Conservation (phyloP, 495 filamentous ascomycete genomes). For the Aspergillus asperescens region DNA sequence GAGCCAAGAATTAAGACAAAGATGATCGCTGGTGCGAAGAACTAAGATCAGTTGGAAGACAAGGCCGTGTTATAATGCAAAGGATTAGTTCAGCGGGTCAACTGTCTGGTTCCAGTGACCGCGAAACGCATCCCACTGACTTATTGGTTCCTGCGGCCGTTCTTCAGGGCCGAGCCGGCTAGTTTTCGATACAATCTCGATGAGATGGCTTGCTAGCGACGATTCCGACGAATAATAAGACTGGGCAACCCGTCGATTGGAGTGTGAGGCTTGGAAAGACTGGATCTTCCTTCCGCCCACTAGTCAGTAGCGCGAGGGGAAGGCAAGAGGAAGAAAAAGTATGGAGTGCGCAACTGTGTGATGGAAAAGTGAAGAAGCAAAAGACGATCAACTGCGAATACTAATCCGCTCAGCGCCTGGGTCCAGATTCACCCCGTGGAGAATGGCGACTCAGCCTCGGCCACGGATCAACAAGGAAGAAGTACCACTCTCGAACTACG, state of each 20-base stretch:
- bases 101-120: not conserved
- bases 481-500: too few species aligned
- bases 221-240: conserved; percentile 8
- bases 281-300: conserved; percentile 8
- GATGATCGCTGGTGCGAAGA: conserved; percentile 3
- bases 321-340: not conserved
- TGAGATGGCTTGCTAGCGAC: conserved; percentile 12
- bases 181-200: conserved; percentile 7
- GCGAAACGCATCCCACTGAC: not conserved
- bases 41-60: conserved; percentile 2
- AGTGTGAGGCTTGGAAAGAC: not conserved
- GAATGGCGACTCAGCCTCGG: not conserved
- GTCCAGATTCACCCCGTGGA: not conserved
- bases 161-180: conserved; percentile 10
- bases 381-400: conserved; percentile 1
- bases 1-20: not conserved
- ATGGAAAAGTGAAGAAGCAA: not conserved
- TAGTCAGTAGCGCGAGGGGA: conserved; percentile 7
- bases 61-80: conserved; percentile 12
- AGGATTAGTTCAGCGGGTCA: not conserved
- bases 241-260: not conserved
- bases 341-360: not conserved
- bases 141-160: conserved; percentile 12
- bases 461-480: too few species aligned
- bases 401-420: not conserved